Evolutionary conservation across 257 asterid species (phyloP).

Genomic region (Linaria vulgaris): DNA sequence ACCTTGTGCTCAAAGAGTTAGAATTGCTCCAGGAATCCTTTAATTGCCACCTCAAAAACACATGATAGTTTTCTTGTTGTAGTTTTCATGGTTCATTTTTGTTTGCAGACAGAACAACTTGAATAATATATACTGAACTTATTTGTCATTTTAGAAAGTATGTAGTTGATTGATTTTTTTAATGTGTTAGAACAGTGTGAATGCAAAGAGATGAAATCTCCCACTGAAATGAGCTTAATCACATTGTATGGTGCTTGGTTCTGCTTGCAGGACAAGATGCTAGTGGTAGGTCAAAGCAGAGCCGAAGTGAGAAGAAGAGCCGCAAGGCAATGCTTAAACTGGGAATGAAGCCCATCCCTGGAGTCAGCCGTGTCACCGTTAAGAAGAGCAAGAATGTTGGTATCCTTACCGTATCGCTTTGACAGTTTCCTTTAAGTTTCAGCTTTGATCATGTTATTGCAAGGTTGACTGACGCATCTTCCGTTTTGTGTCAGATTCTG

Average conservation of each 20-base stretch:
- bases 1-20: not conserved
- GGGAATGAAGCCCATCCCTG: constrained; percentile 67
- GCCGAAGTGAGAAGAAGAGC: constrained; percentile 70
- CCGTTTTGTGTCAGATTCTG: constrained; percentile 35
- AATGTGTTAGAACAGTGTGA: not conserved
- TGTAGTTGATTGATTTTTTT: no score
- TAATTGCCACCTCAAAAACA: constrained; percentile 2
- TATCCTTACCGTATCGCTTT: not conserved
- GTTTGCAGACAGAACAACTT: no score
- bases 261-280: constrained; percentile 46
- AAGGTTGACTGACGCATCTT: not conserved
- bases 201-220: not conserved
- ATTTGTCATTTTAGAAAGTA: no score
- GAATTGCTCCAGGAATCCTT: not conserved
- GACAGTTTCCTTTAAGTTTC: constrained; percentile 10
- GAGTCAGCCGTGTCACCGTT: constrained; percentile 66
- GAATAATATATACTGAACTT: not conserved
- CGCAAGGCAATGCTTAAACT: constrained; percentile 73
- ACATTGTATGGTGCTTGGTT: not conserved
- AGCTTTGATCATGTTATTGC: constrained; percentile 15
- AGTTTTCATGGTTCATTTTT: no score
- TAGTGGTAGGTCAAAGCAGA: constrained; percentile 62
- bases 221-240: not conserved
- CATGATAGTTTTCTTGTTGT: not conserved
- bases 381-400: constrained; percentile 71